A percentile compares a stretch with the other conserved stretches of the same genome.
Conservation (phyloP, 1,139 yeast species). For the Pichia sp. region DNA sequence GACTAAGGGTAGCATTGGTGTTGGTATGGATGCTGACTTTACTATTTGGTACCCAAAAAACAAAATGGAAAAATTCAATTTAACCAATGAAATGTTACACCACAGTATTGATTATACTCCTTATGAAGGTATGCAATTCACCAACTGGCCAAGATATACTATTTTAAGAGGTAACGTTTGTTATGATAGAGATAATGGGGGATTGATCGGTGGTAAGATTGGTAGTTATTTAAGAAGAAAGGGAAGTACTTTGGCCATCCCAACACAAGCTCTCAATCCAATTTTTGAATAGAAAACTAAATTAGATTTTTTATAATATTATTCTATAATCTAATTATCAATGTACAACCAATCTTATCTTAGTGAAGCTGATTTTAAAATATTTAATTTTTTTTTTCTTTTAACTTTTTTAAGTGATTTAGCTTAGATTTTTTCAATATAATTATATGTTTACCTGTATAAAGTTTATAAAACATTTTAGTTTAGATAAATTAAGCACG, state of each 20-base stretch:
- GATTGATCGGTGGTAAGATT: slow-evolving; percentile 19
- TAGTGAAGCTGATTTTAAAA: too few species aligned
- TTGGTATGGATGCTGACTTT: slow-evolving; percentile 81
- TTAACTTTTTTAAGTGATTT: neutral
- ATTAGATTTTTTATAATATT: too few species aligned
- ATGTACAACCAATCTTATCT: too few species aligned
- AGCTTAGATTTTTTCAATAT: neutral
- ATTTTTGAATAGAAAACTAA: slow-evolving; percentile 3
- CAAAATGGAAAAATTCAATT: slow-evolving; percentile 29
- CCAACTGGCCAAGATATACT: slow-evolving; percentile 44
- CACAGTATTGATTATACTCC: slow-evolving; percentile 44
- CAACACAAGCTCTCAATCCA: slow-evolving; percentile 4
- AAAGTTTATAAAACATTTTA: neutral
- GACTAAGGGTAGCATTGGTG: slow-evolving; percentile 60
- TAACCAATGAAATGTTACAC: slow-evolving; percentile 35
- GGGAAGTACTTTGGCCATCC: slow-evolving; percentile 11
- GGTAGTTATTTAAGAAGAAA: slow-evolving; percentile 31
- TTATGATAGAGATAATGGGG: slow-evolving; percentile 34
- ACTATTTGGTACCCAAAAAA: slow-evolving; percentile 65
- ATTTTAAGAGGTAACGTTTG: slow-evolving; percentile 36
- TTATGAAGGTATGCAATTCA: slow-evolving; percentile 37
- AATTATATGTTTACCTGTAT: neutral
- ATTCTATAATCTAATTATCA: too few species aligned
- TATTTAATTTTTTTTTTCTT: too few species aligned
- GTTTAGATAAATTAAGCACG: neutral